Percentiles rank a stretch among this genome's conserved stretches.
Conservation (phyloP, 2,329 filamentous ascomycete genomes). For the Cladophialophora exuberans region DNA sequence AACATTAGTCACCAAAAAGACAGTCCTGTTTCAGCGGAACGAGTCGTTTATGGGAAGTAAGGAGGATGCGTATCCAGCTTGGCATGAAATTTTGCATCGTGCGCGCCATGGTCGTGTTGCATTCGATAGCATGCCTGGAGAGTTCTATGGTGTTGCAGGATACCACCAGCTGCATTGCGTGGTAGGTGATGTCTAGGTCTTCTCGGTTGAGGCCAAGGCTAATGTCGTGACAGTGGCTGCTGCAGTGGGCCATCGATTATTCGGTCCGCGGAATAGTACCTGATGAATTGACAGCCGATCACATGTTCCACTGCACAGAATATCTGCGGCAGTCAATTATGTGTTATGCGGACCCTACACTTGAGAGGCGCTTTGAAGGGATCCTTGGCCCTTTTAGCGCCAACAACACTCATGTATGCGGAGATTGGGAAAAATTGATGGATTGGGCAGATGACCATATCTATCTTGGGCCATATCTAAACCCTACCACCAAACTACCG, state of each 20-base stretch:
- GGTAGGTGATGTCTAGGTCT: not conserved
- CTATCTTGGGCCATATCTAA: constrained; percentile 5
- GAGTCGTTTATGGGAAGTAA: constrained; percentile 5
- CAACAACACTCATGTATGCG: constrained; percentile 8
- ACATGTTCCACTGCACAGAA: constrained; percentile 8
- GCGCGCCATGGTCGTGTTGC: constrained; percentile 1
- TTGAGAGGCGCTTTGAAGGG: constrained; percentile 1
- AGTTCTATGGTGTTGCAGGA: constrained; percentile 5
- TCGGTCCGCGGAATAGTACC: constrained; percentile 1
- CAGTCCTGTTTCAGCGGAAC: constrained; percentile 4
- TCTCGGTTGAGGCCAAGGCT: not conserved
- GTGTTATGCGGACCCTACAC: constrained; percentile 4
- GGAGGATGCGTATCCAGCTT: not conserved
- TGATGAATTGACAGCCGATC: constrained; percentile 2
- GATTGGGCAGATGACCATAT: constrained; percentile 9
- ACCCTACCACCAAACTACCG: not conserved
- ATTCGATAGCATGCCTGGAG: constrained; percentile 3
- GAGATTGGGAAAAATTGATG: constrained; percentile 9
- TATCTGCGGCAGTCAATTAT: constrained; percentile 9
- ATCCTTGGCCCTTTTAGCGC: constrained; percentile 3
- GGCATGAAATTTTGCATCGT: constrained; percentile 6
- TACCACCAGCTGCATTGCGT: constrained; percentile 10
- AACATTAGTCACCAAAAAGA: constrained; percentile 5
- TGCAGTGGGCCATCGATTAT: not conserved
- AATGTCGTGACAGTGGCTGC: not conserved